Percentiles rank a stretch among this genome's conserved stretches.
These are phyloP conservation scores for Zygnema circumcarinatum DNA, from an alignment of 139 green algal genomes.

Conservation along the genomic window DNA sequence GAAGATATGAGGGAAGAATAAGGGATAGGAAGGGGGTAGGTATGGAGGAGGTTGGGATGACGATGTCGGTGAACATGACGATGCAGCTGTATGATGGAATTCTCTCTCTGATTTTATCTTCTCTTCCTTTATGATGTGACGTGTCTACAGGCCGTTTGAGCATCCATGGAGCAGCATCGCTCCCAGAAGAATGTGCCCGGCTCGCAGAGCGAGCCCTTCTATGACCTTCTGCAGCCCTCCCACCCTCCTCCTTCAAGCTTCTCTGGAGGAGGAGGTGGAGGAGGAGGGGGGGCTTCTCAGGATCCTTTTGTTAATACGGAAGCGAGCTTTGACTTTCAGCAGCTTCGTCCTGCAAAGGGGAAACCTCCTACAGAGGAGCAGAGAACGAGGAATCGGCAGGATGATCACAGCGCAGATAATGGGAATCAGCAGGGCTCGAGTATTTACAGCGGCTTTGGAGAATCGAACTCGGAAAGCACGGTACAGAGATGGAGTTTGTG, in stretches of 20 bases:
- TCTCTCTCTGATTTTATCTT: too few relatives aligned
- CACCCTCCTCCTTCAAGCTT: not conserved
- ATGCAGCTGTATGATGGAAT: too few relatives aligned
- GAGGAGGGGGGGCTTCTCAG: not conserved
- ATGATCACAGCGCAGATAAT: not conserved
- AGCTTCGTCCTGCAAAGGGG: not conserved
- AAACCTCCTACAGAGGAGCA: not conserved
- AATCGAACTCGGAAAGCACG: too few relatives aligned
- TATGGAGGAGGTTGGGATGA: too few relatives aligned
- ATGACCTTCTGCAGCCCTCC: constrained; percentile 20
- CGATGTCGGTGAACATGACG: too few relatives aligned
- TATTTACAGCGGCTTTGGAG: too few relatives aligned
- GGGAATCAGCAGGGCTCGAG: too few relatives aligned
- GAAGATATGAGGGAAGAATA: too few relatives aligned
- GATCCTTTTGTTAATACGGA: not conserved
- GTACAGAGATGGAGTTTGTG: too few relatives aligned
- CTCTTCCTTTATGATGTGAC: too few relatives aligned
- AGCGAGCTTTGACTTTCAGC: not conserved
- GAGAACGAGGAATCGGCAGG: not conserved
- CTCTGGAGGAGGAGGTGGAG: not conserved
- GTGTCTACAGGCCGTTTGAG: too few relatives aligned
- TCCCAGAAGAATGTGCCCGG: not conserved
- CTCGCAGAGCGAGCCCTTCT: constrained; percentile 29
- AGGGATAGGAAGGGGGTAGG: too few relatives aligned
- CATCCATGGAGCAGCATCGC: not conserved